These are phyloP conservation scores for Rosa rugosa DNA, from an alignment of 306 rosid genomes.

Conservation along the genomic window DNA sequence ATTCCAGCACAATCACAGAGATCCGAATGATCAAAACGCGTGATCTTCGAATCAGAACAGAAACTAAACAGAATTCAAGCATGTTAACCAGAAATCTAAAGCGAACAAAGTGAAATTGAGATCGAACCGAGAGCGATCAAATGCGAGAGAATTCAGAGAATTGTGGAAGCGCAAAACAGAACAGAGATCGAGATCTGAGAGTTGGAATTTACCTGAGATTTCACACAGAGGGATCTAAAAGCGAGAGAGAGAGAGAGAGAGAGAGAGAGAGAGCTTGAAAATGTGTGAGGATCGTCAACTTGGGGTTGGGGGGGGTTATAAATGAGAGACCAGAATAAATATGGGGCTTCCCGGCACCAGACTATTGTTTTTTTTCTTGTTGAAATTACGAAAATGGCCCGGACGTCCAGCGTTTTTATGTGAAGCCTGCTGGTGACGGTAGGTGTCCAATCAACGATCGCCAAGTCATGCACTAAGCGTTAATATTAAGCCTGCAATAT, in stretches of 20 bases:
- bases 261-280: constrained; percentile 32
- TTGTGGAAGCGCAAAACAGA: neutral
- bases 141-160: neutral
- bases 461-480: constrained; percentile 10
- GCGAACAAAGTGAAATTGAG: neutral
- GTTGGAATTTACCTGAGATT: constrained; percentile 46
- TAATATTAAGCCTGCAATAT: neutral
- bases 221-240: constrained; percentile 44
- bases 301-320: constrained; percentile 25
- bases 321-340: neutral
- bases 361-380: neutral
- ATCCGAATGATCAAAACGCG: constrained; percentile 34
- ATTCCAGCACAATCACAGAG: constrained; percentile 23
- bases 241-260: constrained; percentile 14
- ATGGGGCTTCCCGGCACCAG: constrained; percentile 1
- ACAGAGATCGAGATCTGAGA: constrained; percentile 32
- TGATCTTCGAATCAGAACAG: constrained; percentile 30
- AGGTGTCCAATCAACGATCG: neutral
- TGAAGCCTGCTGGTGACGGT: constrained; percentile 9
- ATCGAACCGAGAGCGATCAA: constrained; percentile 13
- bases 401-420: neutral
- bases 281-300: constrained; percentile 25
- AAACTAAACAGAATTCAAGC: neutral
- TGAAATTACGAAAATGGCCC: neutral
- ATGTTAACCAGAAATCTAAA: neutral